Evolutionary conservation across 1,284 basidiomycete genomes (phyloP).

Genomic region (Grifola frondosa): DNA sequence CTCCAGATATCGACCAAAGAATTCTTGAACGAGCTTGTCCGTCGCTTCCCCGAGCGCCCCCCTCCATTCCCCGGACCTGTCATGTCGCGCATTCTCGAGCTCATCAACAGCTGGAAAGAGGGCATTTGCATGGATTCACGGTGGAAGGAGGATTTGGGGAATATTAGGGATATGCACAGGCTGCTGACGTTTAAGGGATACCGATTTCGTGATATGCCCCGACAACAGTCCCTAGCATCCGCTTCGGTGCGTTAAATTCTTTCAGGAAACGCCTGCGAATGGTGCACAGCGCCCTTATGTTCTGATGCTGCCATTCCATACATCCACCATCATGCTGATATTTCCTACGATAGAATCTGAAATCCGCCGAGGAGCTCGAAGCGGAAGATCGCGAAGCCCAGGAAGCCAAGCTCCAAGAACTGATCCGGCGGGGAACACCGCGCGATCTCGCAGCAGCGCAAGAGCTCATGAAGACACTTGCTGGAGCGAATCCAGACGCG

Average conservation of each 20-base stretch:
- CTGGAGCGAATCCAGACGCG: constrained; percentile 93
- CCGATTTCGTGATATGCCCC: constrained; percentile 74
- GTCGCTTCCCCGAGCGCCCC: constrained; percentile 95
- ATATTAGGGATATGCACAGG: constrained; percentile 98
- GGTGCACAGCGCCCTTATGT: not conserved
- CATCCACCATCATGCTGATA: not conserved
- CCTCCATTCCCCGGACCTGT: constrained; percentile 93
- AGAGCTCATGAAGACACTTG: constrained; percentile 95
- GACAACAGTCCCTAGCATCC: constrained; percentile 44
- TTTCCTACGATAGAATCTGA: constrained; percentile 86
- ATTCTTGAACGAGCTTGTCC: constrained; percentile 97
- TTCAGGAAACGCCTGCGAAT: not conserved
- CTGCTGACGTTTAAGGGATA: constrained; percentile 96
- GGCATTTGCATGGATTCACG: constrained; percentile 87
- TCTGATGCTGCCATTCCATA: not conserved
- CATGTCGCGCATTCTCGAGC: constrained; percentile 92
- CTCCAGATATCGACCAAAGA: constrained; percentile 99
- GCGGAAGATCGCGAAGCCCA: constrained; percentile 95
- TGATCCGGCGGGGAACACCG: constrained; percentile 94
- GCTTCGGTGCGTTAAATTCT: constrained; percentile 44
- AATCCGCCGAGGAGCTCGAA: constrained; percentile 95
- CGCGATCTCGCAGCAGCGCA: constrained; percentile 94
- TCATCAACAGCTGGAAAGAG: constrained; percentile 96
- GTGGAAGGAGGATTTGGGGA: constrained; percentile 96
- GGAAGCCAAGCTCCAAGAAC: constrained; percentile 95